A percentile compares a stretch with the other conserved stretches of the same genome.
Conservation (phyloP, 176 grass and related monocot species). For the Cenchrus fungigraminus region DNA sequence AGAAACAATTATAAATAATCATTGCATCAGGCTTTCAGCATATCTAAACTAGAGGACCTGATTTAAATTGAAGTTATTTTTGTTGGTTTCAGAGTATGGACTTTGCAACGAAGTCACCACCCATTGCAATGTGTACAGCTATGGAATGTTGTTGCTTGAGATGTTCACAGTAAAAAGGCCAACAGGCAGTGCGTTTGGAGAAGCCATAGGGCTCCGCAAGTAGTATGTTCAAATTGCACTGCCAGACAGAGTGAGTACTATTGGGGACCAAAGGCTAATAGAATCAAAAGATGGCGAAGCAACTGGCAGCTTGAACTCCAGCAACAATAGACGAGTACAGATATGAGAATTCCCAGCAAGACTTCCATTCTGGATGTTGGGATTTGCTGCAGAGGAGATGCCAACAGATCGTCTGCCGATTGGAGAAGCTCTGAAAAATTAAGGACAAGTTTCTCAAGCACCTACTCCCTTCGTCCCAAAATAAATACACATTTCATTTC, state of each 20-base stretch:
- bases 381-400: background rate
- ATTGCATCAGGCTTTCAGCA: too few relatives aligned
- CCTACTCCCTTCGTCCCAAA: too few relatives aligned
- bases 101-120: background rate
- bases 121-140: background rate
- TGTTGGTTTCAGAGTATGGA: background rate
- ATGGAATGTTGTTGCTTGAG: background rate
- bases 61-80: background rate
- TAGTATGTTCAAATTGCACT: slow-evolving; percentile 9
- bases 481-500: too few relatives aligned
- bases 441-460: background rate
- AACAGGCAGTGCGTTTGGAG: background rate
- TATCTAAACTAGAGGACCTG: too few relatives aligned
- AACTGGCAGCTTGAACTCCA: background rate
- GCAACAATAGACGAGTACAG: too few relatives aligned
- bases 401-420: background rate
- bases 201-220: background rate
- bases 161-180: background rate
- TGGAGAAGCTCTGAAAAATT: background rate
- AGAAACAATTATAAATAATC: too few relatives aligned
- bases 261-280: background rate
- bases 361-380: slow-evolving; percentile 11
- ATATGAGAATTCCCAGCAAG: background rate
- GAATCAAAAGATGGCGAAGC: background rate
- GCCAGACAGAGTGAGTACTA: background rate